Percentiles rank a stretch among this genome's conserved stretches.
These are phyloP conservation scores for Sphaerosporella brunnea DNA, from an alignment of 495 filamentous ascomycete genomes.

Conservation along the genomic window DNA sequence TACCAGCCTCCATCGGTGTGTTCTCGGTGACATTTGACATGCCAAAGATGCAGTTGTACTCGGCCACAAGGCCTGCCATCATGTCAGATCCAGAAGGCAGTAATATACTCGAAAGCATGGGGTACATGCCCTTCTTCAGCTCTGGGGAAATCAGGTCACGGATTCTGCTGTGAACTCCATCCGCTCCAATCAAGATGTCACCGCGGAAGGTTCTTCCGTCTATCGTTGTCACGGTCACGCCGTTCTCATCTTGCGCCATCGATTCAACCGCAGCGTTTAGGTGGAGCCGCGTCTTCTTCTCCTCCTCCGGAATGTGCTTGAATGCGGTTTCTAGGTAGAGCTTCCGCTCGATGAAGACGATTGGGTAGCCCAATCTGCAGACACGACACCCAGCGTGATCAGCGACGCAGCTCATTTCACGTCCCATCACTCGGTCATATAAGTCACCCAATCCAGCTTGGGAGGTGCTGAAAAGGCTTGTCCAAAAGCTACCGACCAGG, in stretches of 20 bases:
- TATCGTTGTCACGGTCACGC: conserved; percentile 8
- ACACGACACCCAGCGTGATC: too few species aligned
- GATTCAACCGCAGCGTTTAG: neutral
- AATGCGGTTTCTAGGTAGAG: neutral
- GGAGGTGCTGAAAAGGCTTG: too few species aligned
- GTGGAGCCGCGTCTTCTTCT: neutral
- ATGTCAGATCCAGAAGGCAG: neutral
- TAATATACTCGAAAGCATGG: neutral
- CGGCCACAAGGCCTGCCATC: conserved; percentile 8
- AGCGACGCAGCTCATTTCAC: too few species aligned
- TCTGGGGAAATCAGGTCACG: conserved; percentile 13
- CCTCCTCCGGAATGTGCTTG: neutral
- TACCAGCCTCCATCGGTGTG: neutral
- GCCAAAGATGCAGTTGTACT: conserved; percentile 7
- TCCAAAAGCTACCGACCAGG: too few species aligned
- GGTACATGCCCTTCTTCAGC: neutral
- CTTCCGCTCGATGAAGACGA: neutral
- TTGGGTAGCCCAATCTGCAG: neutral
- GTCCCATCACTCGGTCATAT: too few species aligned
- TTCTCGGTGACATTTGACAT: neutral
- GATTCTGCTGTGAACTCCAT: conserved; percentile 23
- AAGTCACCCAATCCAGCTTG: too few species aligned
- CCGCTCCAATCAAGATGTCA: conserved; percentile 23
- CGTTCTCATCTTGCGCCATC: neutral
- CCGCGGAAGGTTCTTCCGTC: conserved; percentile 17